phyloP scores from a whole-genome alignment of 768 basidiomycete species.

The Trametes maxima region DNA sequence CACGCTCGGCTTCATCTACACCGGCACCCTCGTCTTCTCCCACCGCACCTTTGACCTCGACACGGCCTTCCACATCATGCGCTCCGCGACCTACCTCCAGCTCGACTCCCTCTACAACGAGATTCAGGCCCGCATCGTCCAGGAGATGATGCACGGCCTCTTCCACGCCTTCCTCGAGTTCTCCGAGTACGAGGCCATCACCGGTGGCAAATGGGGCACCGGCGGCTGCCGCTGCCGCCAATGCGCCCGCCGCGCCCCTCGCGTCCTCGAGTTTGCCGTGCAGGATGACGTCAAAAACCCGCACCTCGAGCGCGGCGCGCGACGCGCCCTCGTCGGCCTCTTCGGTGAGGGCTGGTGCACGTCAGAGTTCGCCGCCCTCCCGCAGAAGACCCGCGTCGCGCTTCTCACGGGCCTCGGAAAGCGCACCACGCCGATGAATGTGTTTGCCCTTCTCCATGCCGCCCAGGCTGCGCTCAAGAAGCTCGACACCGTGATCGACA shows the following conservation, averaged over 20 bases:
- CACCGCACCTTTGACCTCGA: slow-evolving; percentile 91
- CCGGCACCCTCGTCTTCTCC: slow-evolving; percentile 91
- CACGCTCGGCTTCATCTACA: slow-evolving; percentile 92
- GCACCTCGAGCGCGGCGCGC: slow-evolving; percentile 68
- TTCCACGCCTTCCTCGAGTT: slow-evolving; percentile 84
- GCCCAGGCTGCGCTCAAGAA: slow-evolving; percentile 62
- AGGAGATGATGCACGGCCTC: slow-evolving; percentile 90
- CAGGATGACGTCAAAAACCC: slow-evolving; percentile 76
- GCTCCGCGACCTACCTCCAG: slow-evolving; percentile 78
- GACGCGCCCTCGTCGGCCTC: slow-evolving; percentile 75
- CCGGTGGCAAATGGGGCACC: slow-evolving; percentile 76
- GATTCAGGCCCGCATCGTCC: slow-evolving; percentile 77
- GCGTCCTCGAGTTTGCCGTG: slow-evolving; percentile 82
- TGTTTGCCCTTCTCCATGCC: slow-evolving; percentile 69
- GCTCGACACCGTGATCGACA: slow-evolving; percentile 58
- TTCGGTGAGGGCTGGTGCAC: slow-evolving; percentile 92
- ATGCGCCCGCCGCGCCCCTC: slow-evolving; percentile 77
- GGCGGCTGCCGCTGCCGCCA: slow-evolving; percentile 85
- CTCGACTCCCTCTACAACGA: slow-evolving; percentile 76
- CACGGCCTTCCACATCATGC: slow-evolving; percentile 88
- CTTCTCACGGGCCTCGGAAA: slow-evolving; percentile 76
- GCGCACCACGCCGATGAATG: slow-evolving; percentile 65
- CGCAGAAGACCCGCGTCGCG: slow-evolving; percentile 62
- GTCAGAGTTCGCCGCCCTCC: slow-evolving; percentile 73
- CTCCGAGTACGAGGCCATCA: slow-evolving; percentile 74